A percentile compares a stretch with the other conserved stretches of the same genome.
Evolutionary conservation across 225 moss, liverwort and hornwort genomes (phyloP).

Genomic region (Asterella californica): DNA sequence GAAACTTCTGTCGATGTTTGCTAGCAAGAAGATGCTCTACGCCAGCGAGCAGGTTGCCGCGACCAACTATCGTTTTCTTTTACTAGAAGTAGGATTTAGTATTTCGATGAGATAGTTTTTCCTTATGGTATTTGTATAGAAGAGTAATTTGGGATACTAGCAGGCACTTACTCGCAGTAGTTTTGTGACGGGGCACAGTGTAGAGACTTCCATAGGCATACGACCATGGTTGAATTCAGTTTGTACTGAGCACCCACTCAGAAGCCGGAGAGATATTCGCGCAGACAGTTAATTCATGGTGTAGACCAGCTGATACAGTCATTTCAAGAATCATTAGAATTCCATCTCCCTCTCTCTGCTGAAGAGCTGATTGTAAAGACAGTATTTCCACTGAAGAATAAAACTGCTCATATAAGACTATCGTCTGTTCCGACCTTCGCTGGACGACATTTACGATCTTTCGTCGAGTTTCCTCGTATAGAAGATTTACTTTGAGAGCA

Average conservation of each 20-base stretch:
- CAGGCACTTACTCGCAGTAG: not conserved
- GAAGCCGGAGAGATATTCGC: not conserved
- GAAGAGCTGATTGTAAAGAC: not conserved
- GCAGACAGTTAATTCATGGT: not conserved
- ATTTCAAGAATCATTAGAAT: not conserved
- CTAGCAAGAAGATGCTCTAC: constrained; percentile 3
- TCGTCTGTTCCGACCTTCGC: not conserved
- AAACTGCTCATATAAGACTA: not conserved
- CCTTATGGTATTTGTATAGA: not conserved
- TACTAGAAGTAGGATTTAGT: no score
- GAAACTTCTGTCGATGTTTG: not conserved
- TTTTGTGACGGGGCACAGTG: not conserved
- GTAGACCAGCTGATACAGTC: not conserved
- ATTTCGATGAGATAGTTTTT: not conserved
- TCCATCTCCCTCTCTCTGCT: constrained; percentile 1
- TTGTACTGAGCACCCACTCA: no score
- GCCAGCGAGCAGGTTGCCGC: not conserved
- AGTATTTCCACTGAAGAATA: constrained; percentile 3
- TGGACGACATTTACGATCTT: not conserved
- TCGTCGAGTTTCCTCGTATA: no score
- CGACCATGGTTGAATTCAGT: no score
- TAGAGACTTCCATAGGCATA: not conserved
- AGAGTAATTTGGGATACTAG: not conserved
- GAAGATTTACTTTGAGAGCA: no score
- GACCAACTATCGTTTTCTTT: not conserved